Conservation (phyloP, 2,329 filamentous ascomycete genomes). For the Alternaria novae-zelandiae region DNA sequence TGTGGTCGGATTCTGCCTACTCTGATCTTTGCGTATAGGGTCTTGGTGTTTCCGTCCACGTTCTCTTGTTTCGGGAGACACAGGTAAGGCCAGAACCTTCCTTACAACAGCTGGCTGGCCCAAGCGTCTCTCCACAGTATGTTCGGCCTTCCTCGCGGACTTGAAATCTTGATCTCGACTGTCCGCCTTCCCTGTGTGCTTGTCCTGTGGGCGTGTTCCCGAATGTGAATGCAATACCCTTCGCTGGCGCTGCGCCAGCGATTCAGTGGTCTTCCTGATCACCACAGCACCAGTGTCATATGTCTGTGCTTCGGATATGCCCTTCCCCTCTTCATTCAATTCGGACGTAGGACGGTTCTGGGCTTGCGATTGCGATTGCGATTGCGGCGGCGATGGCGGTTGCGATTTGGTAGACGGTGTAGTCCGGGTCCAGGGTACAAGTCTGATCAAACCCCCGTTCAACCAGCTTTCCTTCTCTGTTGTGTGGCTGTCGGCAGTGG, state of each 20-base stretch:
- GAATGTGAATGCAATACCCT: neutral
- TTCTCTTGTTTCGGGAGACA: neutral
- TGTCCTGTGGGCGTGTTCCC: neutral
- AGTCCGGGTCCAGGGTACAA: neutral
- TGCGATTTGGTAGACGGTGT: neutral
- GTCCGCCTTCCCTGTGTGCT: neutral
- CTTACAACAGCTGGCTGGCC: neutral
- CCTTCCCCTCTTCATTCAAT: neutral
- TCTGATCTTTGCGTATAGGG: neutral
- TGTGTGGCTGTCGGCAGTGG: neutral
- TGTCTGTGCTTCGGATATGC: neutral
- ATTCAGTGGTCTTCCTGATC: neutral
- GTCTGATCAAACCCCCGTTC: neutral
- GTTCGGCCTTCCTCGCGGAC: neutral
- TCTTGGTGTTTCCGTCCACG: neutral
- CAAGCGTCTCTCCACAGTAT: neutral
- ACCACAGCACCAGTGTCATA: neutral
- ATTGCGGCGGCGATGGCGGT: neutral
- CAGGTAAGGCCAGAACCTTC: neutral
- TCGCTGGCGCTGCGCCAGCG: neutral
- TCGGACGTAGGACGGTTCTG: neutral
- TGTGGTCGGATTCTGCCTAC: neutral
- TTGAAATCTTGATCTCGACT: neutral
- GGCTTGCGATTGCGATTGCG: neutral
- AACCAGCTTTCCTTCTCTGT: constrained; percentile 6